phyloP scores from a whole-genome alignment of 768 basidiomycete genomes.

The Hypholoma fasciculare region DNA sequence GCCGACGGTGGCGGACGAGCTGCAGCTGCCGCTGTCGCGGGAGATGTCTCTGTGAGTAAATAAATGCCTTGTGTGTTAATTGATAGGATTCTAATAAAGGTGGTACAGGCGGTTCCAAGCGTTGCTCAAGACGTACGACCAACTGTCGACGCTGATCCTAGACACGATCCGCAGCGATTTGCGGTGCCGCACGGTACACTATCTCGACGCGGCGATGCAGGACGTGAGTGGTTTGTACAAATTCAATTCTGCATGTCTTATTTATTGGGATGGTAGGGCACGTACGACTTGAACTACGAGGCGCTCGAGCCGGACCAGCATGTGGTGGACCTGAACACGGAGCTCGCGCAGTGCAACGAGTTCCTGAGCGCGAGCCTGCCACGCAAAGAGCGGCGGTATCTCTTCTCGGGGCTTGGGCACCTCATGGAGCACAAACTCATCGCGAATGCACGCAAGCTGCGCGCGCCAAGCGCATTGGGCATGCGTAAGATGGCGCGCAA shows the following conservation, averaged over 20 bases:
- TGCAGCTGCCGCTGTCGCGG: constrained; percentile 75
- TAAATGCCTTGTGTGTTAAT: constrained; percentile 12
- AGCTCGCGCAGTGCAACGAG: constrained; percentile 77
- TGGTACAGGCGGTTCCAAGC: constrained; percentile 89
- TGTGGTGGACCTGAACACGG: constrained; percentile 80
- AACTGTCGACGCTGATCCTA: constrained; percentile 83
- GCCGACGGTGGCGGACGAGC: constrained; percentile 40
- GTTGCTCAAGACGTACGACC: constrained; percentile 86
- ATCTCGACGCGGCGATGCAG: constrained; percentile 77
- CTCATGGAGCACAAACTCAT: constrained; percentile 87
- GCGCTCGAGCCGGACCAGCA: constrained; percentile 91
- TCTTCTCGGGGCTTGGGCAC: constrained; percentile 82
- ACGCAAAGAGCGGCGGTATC: constrained; percentile 73
- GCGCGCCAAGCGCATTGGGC: constrained; percentile 69
- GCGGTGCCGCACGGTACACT: constrained; percentile 80
- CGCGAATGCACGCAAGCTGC: constrained; percentile 68
- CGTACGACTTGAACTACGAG: constrained; percentile 80
- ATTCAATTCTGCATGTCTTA: constrained; percentile 1
- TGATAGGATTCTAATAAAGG: neutral
- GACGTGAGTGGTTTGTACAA: constrained; percentile 48
- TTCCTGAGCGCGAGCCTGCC: constrained; percentile 63
- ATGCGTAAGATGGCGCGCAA: constrained; percentile 87
- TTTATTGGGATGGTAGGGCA: constrained; percentile 57
- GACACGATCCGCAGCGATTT: constrained; percentile 88
- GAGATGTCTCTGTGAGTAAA: constrained; percentile 85